phyloP scores from a whole-genome alignment of 352 stramenopile genomes.

The Phytopythium litorale region DNA sequence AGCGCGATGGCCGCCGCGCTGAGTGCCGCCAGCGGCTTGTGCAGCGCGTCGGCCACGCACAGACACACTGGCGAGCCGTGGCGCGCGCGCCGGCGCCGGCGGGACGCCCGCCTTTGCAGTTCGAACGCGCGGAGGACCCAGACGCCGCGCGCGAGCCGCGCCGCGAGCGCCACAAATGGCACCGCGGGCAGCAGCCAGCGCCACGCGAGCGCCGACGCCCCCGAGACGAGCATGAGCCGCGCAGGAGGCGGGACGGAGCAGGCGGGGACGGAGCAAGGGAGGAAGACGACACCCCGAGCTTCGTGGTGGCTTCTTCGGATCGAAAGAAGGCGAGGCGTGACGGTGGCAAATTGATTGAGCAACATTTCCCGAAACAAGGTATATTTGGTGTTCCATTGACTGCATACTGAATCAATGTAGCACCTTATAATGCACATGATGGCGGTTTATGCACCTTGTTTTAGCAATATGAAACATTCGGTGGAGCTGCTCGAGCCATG shows the following conservation, averaged over 20 bases:
- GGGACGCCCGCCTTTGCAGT: neutral
- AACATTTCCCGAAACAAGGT: too few relatives aligned
- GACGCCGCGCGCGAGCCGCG: conserved; percentile 11
- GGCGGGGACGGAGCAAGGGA: neutral
- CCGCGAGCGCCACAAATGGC: conserved; percentile 12
- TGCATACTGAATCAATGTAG: too few relatives aligned
- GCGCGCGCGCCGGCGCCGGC: neutral
- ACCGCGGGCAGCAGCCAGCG: conserved; percentile 10
- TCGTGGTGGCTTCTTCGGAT: neutral
- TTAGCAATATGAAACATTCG: too few relatives aligned
- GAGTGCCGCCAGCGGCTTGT: conserved; percentile 20
- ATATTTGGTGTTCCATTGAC: too few relatives aligned
- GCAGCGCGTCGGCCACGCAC: conserved; percentile 22
- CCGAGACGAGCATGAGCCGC: neutral
- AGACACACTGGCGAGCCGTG: conserved; percentile 8
- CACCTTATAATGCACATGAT: too few relatives aligned
- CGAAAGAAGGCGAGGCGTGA: too few relatives aligned
- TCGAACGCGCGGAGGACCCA: conserved; percentile 14
- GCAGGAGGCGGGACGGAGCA: too few relatives aligned
- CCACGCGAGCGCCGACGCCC: conserved; percentile 15
- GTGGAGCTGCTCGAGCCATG: too few relatives aligned
- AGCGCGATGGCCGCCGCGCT: conserved; percentile 20
- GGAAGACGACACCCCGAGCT: neutral
- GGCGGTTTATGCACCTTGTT: too few relatives aligned
- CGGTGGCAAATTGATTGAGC: too few relatives aligned